These are phyloP conservation scores for Puccinia polysora DNA, from an alignment of 1,284 basidiomycete genomes.

Conservation along the genomic window DNA sequence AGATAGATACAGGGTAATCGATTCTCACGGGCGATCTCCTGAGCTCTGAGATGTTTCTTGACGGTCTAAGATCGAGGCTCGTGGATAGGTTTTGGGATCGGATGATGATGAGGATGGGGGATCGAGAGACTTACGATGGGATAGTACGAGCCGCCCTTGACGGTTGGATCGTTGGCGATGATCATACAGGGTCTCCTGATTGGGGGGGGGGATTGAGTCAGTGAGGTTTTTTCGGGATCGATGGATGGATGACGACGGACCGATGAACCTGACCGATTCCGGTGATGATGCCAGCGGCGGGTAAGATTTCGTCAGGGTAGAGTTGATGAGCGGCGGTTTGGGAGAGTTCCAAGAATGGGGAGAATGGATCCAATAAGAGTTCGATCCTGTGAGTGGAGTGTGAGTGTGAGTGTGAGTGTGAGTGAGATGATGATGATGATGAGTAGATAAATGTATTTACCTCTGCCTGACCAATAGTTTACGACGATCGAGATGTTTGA, in stretches of 20 bases:
- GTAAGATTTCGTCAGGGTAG: conserved; percentile 71
- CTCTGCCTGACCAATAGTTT: conserved; percentile 83
- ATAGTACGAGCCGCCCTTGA: conserved; percentile 88
- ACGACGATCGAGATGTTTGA: conserved; percentile 70
- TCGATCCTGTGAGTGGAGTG: conserved; percentile 57
- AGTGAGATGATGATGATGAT: background rate
- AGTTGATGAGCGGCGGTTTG: conserved; percentile 80
- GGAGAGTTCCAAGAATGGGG: conserved; percentile 85
- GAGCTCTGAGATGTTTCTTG: conserved; percentile 91
- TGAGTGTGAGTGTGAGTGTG: conserved; percentile 43
- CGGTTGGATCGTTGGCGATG: conserved; percentile 87
- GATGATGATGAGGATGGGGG: conserved; percentile 1
- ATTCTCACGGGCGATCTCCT: conserved; percentile 86
- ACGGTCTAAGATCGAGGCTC: conserved; percentile 57
- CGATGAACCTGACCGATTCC: conserved; percentile 78
- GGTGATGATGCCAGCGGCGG: conserved; percentile 84
- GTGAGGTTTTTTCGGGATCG: too few species aligned
- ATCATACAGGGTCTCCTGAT: conserved; percentile 69
- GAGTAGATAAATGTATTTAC: conserved; percentile 53
- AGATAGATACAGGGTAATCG: conserved; percentile 86
- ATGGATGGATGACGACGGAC: conserved; percentile 14
- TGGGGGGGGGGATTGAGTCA: background rate
- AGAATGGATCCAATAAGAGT: conserved; percentile 72
- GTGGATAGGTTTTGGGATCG: conserved; percentile 34
- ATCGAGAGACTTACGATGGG: conserved; percentile 67